Evolutionary conservation across 768 basidiomycete species (phyloP), one percentile per base, ranked within the genome.

Genomic region (Naematelia encephala): DNA sequence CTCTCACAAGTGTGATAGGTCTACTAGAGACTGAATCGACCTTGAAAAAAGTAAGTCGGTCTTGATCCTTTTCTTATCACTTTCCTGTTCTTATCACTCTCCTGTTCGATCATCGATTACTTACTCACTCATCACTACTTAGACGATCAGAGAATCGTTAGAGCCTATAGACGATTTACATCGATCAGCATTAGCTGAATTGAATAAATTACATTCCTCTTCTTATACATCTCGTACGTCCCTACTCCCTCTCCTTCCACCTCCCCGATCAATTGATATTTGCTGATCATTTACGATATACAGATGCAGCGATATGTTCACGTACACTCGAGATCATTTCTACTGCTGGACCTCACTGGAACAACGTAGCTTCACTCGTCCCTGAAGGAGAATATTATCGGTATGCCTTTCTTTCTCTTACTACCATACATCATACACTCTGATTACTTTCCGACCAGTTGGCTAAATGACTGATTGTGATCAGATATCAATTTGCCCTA

Each of bases 381-480:
- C 79, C 79, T 3, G 28, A 56, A 25, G 64, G 71, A 14, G 74
- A 77, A 56, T 79, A 70, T 60, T 78, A 77, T 66, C 67, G 77
- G 68, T 79, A 61, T 16, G 69, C 65, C 30, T 30, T 28, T n/a
- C n/a, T n/a, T n/a, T n/a, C n/a, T n/a, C n/a, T n/a, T n/a, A n/a
- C n/a, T n/a, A n/a, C n/a, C n/a, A n/a, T n/a, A n/a, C n/a, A n/a
- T n/a, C n/a, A n/a, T n/a, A n/a, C n/a, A n/a, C 16, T 39, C 34
- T 39, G 34, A 39, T 8, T 8, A 8, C 8, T 39, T 39, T 8
- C 34, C 34, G 34, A 8, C 16, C 8, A 39, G 29, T 28, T 14
- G 28, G 27, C 3, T n/a, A 16, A 3, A 11, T 22, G 5, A 23
- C 51, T 52, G 51, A 52, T 30, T 21, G n/a, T 25, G 26, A 1